Percentiles rank a stretch among this genome's conserved stretches.
Conservation (phyloP, 1,284 basidiomycete species). For the Ceratobasidium sp. region DNA sequence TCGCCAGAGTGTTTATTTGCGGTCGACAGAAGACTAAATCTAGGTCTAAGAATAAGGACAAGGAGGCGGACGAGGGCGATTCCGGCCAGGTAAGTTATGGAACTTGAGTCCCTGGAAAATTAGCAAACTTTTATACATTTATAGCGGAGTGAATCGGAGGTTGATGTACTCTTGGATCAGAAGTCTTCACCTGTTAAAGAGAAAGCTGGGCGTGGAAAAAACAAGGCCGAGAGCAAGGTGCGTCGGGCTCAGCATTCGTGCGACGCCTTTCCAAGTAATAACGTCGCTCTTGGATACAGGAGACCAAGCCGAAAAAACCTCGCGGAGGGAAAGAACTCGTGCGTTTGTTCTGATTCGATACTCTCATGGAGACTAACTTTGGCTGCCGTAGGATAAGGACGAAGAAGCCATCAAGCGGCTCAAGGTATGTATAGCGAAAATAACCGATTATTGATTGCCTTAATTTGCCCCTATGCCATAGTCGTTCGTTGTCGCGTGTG, state of each 20-base stretch:
- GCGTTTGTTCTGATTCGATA: background rate
- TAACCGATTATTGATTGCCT: background rate
- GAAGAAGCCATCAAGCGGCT: constrained; percentile 67
- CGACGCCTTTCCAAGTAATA: background rate
- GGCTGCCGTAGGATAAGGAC: constrained; percentile 52
- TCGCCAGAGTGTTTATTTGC: background rate
- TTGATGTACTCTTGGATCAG: constrained; percentile 67
- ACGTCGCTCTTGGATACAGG: constrained; percentile 38
- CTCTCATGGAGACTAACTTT: background rate
- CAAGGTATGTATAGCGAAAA: constrained; percentile 59
- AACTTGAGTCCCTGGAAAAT: background rate
- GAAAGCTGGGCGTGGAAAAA: constrained; percentile 43
- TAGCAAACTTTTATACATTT: background rate
- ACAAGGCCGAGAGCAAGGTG: constrained; percentile 43
- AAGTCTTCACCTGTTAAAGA: constrained; percentile 53
- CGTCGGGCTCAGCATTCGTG: background rate
- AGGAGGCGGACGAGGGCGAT: background rate
- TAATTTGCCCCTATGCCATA: constrained; percentile 46
- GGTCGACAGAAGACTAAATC: background rate
- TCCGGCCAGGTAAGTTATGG: constrained; percentile 8
- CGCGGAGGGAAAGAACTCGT: constrained; percentile 44
- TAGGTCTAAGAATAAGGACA: background rate
- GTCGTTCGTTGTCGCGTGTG: constrained; percentile 76
- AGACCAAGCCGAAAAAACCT: constrained; percentile 46
- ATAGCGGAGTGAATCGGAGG: constrained; percentile 64